Evolutionary conservation across 768 basidiomycete species (phyloP), one percentile per base, ranked within the genome.

Genomic region (Cubamyces sp.): DNA sequence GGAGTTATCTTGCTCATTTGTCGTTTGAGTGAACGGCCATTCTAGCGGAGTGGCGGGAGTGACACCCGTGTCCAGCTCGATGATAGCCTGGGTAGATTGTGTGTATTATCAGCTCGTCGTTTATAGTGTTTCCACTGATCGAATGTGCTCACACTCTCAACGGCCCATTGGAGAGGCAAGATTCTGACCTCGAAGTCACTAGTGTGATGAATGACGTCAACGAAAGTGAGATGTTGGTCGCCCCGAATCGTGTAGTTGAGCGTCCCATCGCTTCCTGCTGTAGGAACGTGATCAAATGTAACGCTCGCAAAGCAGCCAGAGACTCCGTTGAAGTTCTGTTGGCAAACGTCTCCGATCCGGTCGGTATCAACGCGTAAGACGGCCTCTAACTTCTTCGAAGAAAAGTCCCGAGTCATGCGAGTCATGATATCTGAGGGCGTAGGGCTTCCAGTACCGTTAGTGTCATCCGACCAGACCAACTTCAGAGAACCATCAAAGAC

Each of bases 101-200:
- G 11, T 9, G 9, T 1, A 46, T 21, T 14, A 19, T 51, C 7
- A 41, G 15, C 0, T 40, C 42, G 45, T 37, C 19, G n/a, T 8
- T 14, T 3, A 3, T 14, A 23, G 21, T n/a, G n/a, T n/a, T 16
- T 46, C 40, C 30, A 16, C 28, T 6, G 21, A n/a, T 18, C 62
- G 37, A 9, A n/a, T 18, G 25, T 4, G 23, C 82, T 30, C 61
- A 87, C 90, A 70, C 83, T 77, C 68, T 93, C 91, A 37, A 93
- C 76, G 14, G 89, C 87, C 81, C 90, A 87, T 64, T 93, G 91
- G 25, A 93, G 65, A 1, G 91, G 91, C 18, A 93, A 68, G 40
- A 91, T 80, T 47, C 87, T 75, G 51, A 75, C 76, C 71, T 92
- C 88, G 64, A 86, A 84, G 71, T 90, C 88, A 62, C 87, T 86